Evolutionary conservation across 371 early-diverging fungal species (phyloP), one percentile per base, ranked within the genome.

Genomic region (Saksenaea vasiformis): DNA sequence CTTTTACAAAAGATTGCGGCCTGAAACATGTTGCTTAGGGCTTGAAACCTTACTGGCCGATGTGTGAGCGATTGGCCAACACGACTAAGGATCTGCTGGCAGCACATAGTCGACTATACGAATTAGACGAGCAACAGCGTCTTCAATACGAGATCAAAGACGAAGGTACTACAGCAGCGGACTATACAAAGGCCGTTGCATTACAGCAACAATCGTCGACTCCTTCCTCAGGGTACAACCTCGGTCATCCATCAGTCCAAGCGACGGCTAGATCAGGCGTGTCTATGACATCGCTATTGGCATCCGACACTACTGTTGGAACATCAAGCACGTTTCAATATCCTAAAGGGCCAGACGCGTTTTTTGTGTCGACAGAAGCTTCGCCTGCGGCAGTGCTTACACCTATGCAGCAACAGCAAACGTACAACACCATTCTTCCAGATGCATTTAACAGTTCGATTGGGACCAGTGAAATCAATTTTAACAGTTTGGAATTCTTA

Each of bases 401-500:
- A 9, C 11, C 51, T 17, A 47, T 47, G 9, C 65, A 68, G 28
- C 56, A 55, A 38, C 35, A 61, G 44, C 61, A 15, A 1, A 22
- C 58, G 38, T 22, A 51, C 19, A 41, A 47, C 24, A 17, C 51
- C 5, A 47, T 47, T n/a, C 1, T 47, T 19, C 22, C 51, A 0
- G 51, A 47, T 22, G 51, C 22, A 8, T 47, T 47, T 22, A 47
- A 22, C 22, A 11, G 10, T 22, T 22, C 51, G 22, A 38, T 35
- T 37, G 58, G 55, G 14, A 58, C 34, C 8, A 66, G 57, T 27
- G 57, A 71, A 4, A 72, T 75, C 17, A 74, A 80, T 56, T 80
- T 75, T 41, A 80, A 77, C 39, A 80, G 80, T 38, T 66, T 66
- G 22, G 77, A 73, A 27, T 80, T 77, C 35, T 61, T 80, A 10